phyloP scores from a whole-genome alignment of 2,329 filamentous ascomycete species.

The Verticillium nonalfalfae region DNA sequence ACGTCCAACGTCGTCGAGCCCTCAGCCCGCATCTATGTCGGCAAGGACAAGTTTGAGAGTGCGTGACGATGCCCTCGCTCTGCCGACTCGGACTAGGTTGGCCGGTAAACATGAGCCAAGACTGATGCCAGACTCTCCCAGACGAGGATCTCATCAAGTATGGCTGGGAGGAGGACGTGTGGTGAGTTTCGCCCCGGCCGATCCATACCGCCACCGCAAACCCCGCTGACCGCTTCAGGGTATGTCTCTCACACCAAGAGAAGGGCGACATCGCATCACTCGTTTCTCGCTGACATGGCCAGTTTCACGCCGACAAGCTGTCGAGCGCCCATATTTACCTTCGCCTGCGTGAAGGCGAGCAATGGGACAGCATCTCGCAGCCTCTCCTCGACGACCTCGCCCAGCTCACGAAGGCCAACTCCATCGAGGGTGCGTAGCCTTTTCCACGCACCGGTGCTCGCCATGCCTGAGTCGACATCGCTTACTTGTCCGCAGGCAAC shows the following conservation, averaged over 20 bases:
- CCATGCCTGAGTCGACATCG: neutral
- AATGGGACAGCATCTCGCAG: constrained; percentile 76
- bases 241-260: constrained; percentile 13
- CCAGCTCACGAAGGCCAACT: constrained; percentile 98
- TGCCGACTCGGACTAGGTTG: neutral
- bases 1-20: constrained; percentile 79
- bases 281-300: constrained; percentile 3
- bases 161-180: constrained; percentile 93
- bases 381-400: constrained; percentile 79
- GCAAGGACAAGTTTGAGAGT: constrained; percentile 99
- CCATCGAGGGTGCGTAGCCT: constrained; percentile 69
- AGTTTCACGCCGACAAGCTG: constrained; percentile 97
- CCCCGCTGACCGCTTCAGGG: constrained; percentile 15
- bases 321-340: constrained; percentile 96
- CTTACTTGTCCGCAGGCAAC: constrained; percentile 57
- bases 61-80: constrained; percentile 25
- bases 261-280: neutral
- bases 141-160: constrained; percentile 95
- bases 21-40: constrained; percentile 85
- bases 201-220: neutral
- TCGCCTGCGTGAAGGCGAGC: constrained; percentile 68
- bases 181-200: constrained; percentile 44
- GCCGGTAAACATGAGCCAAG: neutral
- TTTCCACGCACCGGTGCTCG: neutral
- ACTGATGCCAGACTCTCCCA: constrained; percentile 27